Conservation (phyloP, 176 grass and related monocot species). For the Microstegium vimineum region DNA sequence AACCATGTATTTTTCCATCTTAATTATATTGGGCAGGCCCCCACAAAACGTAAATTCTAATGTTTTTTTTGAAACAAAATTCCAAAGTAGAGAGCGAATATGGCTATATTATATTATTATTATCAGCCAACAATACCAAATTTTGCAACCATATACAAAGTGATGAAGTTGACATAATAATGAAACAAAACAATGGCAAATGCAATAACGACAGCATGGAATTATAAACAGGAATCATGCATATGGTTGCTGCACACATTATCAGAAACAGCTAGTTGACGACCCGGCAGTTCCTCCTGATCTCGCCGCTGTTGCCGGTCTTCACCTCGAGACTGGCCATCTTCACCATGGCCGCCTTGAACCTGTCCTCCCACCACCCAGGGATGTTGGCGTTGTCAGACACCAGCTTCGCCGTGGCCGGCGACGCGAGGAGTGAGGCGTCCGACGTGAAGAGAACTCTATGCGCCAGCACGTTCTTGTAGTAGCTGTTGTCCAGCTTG, state of each 20-base stretch:
- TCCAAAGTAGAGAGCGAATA: not conserved
- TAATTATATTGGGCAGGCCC: too few relatives aligned
- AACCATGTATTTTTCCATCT: too few relatives aligned
- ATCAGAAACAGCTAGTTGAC: slow-evolving; percentile 12
- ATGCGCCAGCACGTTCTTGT: slow-evolving; percentile 17
- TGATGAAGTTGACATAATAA: not conserved
- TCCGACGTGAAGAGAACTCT: slow-evolving; percentile 39
- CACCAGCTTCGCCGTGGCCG: not conserved
- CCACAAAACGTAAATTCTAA: not conserved
- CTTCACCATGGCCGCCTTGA: too few relatives aligned
- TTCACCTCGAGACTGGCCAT: too few relatives aligned
- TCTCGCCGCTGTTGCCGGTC: slow-evolving; percentile 1
- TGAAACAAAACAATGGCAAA: not conserved
- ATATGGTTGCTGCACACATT: too few relatives aligned
- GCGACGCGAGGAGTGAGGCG: slow-evolving; percentile 3
- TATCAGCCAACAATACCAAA: not conserved
- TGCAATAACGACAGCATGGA: not conserved
- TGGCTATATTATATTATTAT: not conserved
- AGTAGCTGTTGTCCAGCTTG: slow-evolving; percentile 37
- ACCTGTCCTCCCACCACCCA: too few relatives aligned
- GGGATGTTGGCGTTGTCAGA: not conserved
- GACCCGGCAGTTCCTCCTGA: slow-evolving; percentile 20
- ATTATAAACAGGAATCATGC: not conserved
- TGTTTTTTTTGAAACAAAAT: not conserved
- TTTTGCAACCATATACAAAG: too few relatives aligned